Percentiles rank a stretch among this genome's conserved stretches.
phyloP scores from a whole-genome alignment of 208 protist genomes.

The Trypanosoma boissoni region DNA sequence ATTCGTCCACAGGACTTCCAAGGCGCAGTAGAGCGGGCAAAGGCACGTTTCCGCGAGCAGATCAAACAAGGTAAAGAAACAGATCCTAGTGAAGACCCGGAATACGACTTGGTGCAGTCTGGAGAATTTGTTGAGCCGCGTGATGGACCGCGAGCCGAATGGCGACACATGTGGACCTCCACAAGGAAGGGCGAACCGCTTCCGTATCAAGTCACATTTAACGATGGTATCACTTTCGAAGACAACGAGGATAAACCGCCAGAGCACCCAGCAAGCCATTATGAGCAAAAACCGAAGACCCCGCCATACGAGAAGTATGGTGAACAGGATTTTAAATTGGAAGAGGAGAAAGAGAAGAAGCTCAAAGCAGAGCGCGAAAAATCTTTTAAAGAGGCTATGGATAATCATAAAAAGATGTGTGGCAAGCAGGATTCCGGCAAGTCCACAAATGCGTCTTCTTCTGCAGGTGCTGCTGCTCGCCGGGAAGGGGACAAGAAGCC shows the following conservation, averaged over 20 bases:
- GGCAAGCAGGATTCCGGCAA: conserved; percentile 19
- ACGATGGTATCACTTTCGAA: conserved; percentile 85
- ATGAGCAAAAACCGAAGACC: conserved; percentile 83
- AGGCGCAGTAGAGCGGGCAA: conserved; percentile 85
- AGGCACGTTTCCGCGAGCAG: conserved; percentile 79
- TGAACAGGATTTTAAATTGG: conserved; percentile 50
- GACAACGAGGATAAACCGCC: conserved; percentile 81
- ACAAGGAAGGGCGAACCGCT: conserved; percentile 50
- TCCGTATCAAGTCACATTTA: conserved; percentile 86
- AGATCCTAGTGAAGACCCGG: conserved; percentile 83
- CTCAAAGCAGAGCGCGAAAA: conserved; percentile 32
- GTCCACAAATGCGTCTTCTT: not conserved
- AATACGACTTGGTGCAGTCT: conserved; percentile 85
- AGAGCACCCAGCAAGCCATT: conserved; percentile 76
- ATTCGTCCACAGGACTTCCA: conserved; percentile 79
- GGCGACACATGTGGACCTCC: conserved; percentile 88
- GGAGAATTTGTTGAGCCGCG: conserved; percentile 87
- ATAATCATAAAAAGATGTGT: conserved; percentile 46
- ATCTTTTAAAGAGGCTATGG: conserved; percentile 73
- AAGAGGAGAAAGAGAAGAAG: conserved; percentile 32
- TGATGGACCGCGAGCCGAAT: conserved; percentile 85
- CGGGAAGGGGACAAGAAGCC: not conserved
- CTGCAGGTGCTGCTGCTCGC: not conserved
- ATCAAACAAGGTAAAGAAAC: conserved; percentile 81
- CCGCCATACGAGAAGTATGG: conserved; percentile 72